Base-by-base conservation (phyloP, 352 stramenopile genomes). In the Phytophthora multivora region DNA sequence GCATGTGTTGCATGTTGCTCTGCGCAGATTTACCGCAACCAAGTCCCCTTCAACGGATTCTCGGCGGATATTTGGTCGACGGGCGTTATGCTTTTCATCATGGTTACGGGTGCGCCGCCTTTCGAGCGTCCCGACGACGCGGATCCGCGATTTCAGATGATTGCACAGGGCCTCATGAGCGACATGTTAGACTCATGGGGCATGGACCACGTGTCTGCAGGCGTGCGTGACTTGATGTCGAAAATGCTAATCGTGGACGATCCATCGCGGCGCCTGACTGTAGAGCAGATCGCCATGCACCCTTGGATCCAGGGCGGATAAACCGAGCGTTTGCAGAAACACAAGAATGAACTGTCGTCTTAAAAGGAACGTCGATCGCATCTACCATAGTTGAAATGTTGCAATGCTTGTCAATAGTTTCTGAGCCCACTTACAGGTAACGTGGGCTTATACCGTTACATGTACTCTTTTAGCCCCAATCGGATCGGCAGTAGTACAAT, bases 71-170 rank as follows among this genome's bases (percentile, higher is more conserved):
- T 98, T 63, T 98, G 94, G 94, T 97, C 90, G 16, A 93, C 90
- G 1, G 94, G 94, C 46, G 89, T 98, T 46, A 96, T 98, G 74
- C 68, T 98, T 28, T 98, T 98, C 78, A 98, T 98, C 72, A 97
- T 98, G 86, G 73, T 98, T 35, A 97, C 93, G 1, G 93, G 91
- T 15, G 90, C 93, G 19, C 93, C 93, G 36, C 94, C 94, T 25
- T 98, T 98, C 48, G 88, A 96, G 54, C 83, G 86, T 3, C 84
- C 86, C 13, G 81, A 93, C 49, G 80, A 93, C 48, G 83, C 79
- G 2, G 86, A 95, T 42, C 78, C 86, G 52, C 84, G 83, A 19
- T 93, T 93, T 69, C 80, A 93, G 61, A 95, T 95, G 86, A 91
- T 95, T 52, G 80, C 86, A 18, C 72, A 80, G 23, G 86, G 86